Evolutionary conservation across 75 land plant species (phyloP).

Genomic region (Adiantum capillusveneris): DNA sequence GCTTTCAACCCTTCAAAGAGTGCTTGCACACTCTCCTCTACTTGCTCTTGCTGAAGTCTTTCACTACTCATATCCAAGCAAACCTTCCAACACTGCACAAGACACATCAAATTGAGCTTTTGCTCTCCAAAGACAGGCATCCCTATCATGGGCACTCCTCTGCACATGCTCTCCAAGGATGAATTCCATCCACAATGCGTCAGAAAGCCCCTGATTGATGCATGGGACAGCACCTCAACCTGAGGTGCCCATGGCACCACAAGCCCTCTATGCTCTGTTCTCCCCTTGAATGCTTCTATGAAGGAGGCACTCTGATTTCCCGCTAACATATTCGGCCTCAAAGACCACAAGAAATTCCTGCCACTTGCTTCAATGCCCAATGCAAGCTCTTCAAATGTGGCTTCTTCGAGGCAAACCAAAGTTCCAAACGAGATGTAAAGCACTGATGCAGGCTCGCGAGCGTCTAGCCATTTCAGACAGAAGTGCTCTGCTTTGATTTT

Average conservation of each 20-base stretch:
- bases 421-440: slow-evolving; percentile 50
- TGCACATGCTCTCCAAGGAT: slow-evolving; percentile 42
- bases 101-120: slow-evolving; percentile 5
- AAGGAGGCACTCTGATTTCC: neutral
- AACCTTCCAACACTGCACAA: slow-evolving; percentile 7
- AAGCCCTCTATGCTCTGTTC: slow-evolving; percentile 10
- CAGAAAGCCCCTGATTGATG: slow-evolving; percentile 41
- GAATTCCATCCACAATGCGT: slow-evolving; percentile 72
- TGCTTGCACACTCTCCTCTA: no score
- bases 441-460: slow-evolving; percentile 22
- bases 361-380: slow-evolving; percentile 2
- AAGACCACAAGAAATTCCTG: slow-evolving; percentile 7
- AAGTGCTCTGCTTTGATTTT: slow-evolving; percentile 5
- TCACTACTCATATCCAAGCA: neutral
- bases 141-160: slow-evolving; percentile 48
- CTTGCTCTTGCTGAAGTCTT: no score
- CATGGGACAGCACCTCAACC: slow-evolving; percentile 37
- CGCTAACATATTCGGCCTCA: neutral
- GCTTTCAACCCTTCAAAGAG: no score
- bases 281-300: slow-evolving; percentile 17
- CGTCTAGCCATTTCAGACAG: slow-evolving; percentile 37
- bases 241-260: slow-evolving; percentile 50
- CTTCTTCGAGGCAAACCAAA: no score
- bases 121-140: slow-evolving; percentile 40
- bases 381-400: slow-evolving; percentile 2